Conservation (phyloP, 352 stramenopile genomes). For the Elongisporangium senticosum region DNA sequence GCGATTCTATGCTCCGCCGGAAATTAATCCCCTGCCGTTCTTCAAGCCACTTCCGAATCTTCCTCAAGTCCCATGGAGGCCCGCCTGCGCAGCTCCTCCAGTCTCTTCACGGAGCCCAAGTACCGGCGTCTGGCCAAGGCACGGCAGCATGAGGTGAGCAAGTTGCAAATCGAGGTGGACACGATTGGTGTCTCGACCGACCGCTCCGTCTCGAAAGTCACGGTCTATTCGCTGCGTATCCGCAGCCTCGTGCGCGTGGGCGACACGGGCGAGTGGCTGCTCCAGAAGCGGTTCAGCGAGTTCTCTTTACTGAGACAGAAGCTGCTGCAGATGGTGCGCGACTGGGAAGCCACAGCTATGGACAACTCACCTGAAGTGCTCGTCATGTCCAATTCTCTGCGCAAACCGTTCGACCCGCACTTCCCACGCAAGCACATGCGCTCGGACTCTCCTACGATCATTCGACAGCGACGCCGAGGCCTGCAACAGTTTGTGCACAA, state of each 20-base stretch:
- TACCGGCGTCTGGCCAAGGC: slow-evolving; percentile 54
- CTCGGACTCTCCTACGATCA: slow-evolving; percentile 18
- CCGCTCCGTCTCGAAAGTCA: slow-evolving; percentile 22
- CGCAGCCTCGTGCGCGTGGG: slow-evolving; percentile 20
- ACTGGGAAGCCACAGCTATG: slow-evolving; percentile 13
- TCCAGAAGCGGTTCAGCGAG: slow-evolving; percentile 22
- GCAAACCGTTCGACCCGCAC: slow-evolving; percentile 6
- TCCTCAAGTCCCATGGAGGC: slow-evolving; percentile 9
- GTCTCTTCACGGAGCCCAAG: slow-evolving; percentile 28
- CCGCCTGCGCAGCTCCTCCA: slow-evolving; percentile 16
- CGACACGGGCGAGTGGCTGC: slow-evolving; percentile 16
- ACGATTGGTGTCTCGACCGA: slow-evolving; percentile 12
- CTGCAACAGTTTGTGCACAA: slow-evolving; percentile 15
- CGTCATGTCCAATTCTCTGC: slow-evolving; percentile 5
- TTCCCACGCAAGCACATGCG: slow-evolving; percentile 27
- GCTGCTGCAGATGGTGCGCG: slow-evolving; percentile 6
- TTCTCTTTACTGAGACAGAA: slow-evolving; percentile 14
- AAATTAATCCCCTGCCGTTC: too few species aligned
- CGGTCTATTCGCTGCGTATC: slow-evolving; percentile 53
- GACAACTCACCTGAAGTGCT: slow-evolving; percentile 11
- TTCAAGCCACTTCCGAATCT: too few species aligned
- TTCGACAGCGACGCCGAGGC: slow-evolving; percentile 13
- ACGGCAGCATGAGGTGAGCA: slow-evolving; percentile 39
- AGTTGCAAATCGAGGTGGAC: slow-evolving; percentile 40
- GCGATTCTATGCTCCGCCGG: too few species aligned